Percentiles rank a stretch among this genome's conserved stretches.
Conservation (phyloP, 139 green algal species). For the Mesostigma viride region DNA sequence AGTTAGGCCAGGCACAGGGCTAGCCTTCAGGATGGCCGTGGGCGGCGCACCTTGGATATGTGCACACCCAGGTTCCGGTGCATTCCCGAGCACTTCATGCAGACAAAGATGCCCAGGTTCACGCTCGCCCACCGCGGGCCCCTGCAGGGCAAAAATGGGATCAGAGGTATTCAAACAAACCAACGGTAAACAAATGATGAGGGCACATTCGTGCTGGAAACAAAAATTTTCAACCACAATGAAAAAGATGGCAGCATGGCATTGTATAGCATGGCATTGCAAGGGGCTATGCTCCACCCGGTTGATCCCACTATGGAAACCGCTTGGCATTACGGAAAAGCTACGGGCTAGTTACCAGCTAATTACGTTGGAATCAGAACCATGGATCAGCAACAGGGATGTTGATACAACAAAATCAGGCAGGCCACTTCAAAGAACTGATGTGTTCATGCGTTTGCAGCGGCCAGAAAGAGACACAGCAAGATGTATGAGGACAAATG, state of each 20-base stretch:
- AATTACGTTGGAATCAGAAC: background rate
- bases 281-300: background rate
- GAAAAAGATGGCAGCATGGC: background rate
- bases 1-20: too few species aligned
- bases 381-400: conserved; percentile 5
- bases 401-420: conserved; percentile 13
- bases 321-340: background rate
- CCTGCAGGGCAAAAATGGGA: conserved; percentile 17
- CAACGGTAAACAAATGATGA: too few species aligned
- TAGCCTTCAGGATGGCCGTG: too few species aligned
- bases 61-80: conserved; percentile 43
- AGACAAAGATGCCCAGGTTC: conserved; percentile 47
- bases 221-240: background rate
- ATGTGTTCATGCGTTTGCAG: too few species aligned
- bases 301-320: background rate
- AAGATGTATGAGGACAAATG: too few species aligned
- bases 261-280: background rate
- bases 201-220: too few species aligned
- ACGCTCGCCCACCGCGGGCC: conserved; percentile 38
- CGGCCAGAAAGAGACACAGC: too few species aligned
- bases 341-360: background rate
- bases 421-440: too few species aligned
- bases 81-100: conserved; percentile 43
- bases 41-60: conserved; percentile 44
- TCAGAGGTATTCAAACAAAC: too few species aligned